These are phyloP conservation scores for Ministeria vibrans DNA, from an alignment of 78 protist genomes.

Conservation along the genomic window DNA sequence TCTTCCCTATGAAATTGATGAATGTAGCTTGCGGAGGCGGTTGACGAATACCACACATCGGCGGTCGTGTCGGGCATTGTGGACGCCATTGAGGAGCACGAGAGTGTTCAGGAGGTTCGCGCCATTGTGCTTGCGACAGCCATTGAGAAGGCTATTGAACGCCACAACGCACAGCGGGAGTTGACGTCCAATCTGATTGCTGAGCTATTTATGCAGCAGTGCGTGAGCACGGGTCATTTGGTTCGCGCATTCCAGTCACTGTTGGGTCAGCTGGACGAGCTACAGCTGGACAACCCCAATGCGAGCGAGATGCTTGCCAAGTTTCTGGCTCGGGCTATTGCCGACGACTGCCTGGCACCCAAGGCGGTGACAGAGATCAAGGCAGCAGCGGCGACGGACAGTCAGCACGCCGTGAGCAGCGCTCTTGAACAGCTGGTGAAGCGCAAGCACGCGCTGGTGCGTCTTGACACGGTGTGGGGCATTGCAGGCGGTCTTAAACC, in stretches of 20 bases:
- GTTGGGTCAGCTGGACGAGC: not conserved
- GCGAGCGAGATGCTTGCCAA: not conserved
- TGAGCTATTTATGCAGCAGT: not conserved
- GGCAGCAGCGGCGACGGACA: not conserved
- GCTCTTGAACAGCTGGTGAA: not conserved
- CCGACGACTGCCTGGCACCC: conserved; percentile 14
- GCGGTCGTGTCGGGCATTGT: not conserved
- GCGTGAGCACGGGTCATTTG: not conserved
- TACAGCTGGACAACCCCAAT: not conserved
- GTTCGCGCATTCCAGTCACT: not conserved
- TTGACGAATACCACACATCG: too few relatives aligned
- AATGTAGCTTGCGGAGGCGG: not conserved
- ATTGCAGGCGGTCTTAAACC: not conserved
- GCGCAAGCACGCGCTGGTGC: not conserved
- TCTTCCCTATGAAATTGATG: not conserved
- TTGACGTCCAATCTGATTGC: not conserved
- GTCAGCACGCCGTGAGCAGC: not conserved
- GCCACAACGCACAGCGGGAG: not conserved
- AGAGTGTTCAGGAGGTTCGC: not conserved
- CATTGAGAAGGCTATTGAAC: conserved; percentile 1
- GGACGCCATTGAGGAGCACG: not conserved
- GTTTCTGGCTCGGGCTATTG: conserved; percentile 12
- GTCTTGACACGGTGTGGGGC: conserved; percentile 6
- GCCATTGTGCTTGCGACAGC: not conserved
- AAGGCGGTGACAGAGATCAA: not conserved